Base-by-base conservation (phyloP, 495 filamentous ascomycete species). In the Hypoxylon fuscum region DNA sequence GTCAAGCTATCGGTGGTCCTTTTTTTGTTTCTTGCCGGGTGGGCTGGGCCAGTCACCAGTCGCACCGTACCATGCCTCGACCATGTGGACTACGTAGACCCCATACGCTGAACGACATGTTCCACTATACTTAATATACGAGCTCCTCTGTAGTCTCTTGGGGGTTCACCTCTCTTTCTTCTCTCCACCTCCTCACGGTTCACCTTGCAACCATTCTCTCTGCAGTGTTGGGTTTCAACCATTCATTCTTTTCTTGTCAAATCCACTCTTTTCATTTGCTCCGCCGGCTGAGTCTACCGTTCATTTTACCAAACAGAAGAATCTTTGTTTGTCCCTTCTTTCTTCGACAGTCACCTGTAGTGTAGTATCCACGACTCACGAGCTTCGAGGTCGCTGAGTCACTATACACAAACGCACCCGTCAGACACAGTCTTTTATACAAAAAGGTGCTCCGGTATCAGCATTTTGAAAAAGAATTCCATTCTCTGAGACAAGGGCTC, bases 261-360 rank as follows among this genome's bases (percentile, higher is more conserved):
- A 32, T 62, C 59, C 65, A 38, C 51, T 68, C 53, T 55, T 69
- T 59, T 65, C 54, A 47, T 27, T 27, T 57, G 51, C 40, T 68
- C 56, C 64, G 72, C 68, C 65, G 74, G 75, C 74, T 77, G 68
- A 71, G 75, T 73, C 70, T 55, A 67, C 62, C 70, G 54, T 61
- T 74, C 72, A 64, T 75, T 79, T 67, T 18, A 34, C 41, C 64
- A 68, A 65, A 68, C 69, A 67, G 6, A n/a, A n/a, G n/a, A n/a
- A n/a, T 52, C 37, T 59, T 63, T 64, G 57, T 65, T 74, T 62
- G 53, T 68, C 59, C 63, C 52, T 67, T 64, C 63, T 63, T 72
- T 70, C 52, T 42, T 51, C 54, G 50, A 52, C 64, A 40, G 65
- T 61, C 42, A 53, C 34, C 66, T 35, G 14, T n/a, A n/a, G n/a